Conservation (phyloP, 441 rosid genomes). For the Gossypium gossypioides region DNA sequence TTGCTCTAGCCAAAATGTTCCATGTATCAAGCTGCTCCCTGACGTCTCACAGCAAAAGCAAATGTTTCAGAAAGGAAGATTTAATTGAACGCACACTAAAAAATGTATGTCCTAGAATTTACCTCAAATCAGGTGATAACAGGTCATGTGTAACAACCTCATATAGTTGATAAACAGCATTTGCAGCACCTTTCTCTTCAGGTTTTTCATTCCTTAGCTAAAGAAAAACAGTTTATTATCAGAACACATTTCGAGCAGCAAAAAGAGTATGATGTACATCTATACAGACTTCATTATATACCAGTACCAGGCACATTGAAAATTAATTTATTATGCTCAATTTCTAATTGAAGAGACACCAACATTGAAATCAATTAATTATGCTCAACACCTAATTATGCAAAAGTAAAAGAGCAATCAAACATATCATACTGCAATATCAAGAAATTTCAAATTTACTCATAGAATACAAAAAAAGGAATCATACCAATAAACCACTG, state of each 20-base stretch:
- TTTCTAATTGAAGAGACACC: neutral
- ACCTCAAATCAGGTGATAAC: conserved; percentile 80
- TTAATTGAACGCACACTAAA: neutral
- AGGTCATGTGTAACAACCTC: conserved; percentile 88
- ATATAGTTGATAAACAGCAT: conserved; percentile 68
- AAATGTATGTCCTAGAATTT: conserved; percentile 6
- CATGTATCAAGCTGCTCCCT: conserved; percentile 98
- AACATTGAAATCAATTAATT: neutral
- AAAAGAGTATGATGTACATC: neutral
- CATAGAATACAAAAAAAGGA: neutral
- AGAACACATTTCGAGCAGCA: neutral
- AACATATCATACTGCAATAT: neutral
- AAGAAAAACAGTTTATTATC: neutral
- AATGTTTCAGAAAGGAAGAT: conserved; percentile 1
- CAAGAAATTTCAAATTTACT: neutral
- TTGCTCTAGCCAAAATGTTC: conserved; percentile 80
- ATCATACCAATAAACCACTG: neutral
- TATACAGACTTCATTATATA: neutral
- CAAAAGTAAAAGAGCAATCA: neutral
- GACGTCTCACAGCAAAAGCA: conserved; percentile 15
- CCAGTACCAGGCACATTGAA: neutral
- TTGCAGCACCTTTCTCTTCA: conserved; percentile 80
- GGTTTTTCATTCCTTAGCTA: conserved; percentile 78
- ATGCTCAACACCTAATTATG: neutral
- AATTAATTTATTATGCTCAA: neutral